Evolutionary conservation across 805 yeast genomes (phyloP).

Genomic region (Barnettozyma californica): DNA sequence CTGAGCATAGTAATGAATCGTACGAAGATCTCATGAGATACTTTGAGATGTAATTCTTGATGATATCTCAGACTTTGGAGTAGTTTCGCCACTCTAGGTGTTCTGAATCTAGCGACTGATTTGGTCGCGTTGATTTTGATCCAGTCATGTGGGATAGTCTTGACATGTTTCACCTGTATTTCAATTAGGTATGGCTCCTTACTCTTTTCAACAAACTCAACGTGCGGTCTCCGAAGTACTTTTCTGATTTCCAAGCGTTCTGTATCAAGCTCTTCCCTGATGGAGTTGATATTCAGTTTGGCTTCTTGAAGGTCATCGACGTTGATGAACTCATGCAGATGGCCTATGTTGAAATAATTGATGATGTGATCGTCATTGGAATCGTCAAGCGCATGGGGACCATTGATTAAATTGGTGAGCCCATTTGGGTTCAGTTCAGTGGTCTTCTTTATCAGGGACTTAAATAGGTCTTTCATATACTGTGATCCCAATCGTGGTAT

Average conservation of each 20-base stretch:
- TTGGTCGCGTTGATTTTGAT: constrained; percentile 65
- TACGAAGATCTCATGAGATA: constrained; percentile 35
- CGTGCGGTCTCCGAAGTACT: constrained; percentile 48
- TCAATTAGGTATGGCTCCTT: constrained; percentile 75
- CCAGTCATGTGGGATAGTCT: constrained; percentile 69
- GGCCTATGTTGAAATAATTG: constrained; percentile 35
- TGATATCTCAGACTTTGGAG: constrained; percentile 54
- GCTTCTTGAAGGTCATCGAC: constrained; percentile 23
- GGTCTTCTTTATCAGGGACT: constrained; percentile 31
- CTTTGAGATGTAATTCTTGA: constrained; percentile 39
- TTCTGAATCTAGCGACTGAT: constrained; percentile 63
- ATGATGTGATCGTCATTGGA: constrained; percentile 42
- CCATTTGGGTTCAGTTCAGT: constrained; percentile 28
- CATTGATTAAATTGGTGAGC: constrained; percentile 46
- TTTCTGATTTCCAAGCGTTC: constrained; percentile 47
- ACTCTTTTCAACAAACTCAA: constrained; percentile 49
- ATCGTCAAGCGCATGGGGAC: constrained; percentile 43
- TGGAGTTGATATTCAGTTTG: constrained; percentile 34
- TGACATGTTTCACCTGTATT: constrained; percentile 49
- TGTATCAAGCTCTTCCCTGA: constrained; percentile 42
- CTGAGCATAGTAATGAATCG: constrained; percentile 44
- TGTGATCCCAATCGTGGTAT: constrained; percentile 23
- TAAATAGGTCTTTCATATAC: constrained; percentile 35
- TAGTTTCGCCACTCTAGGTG: constrained; percentile 51
- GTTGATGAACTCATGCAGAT: constrained; percentile 25